Evolutionary conservation across 192 early-diverging fungal species (phyloP).

Genomic region (Entrophospora sp.): DNA sequence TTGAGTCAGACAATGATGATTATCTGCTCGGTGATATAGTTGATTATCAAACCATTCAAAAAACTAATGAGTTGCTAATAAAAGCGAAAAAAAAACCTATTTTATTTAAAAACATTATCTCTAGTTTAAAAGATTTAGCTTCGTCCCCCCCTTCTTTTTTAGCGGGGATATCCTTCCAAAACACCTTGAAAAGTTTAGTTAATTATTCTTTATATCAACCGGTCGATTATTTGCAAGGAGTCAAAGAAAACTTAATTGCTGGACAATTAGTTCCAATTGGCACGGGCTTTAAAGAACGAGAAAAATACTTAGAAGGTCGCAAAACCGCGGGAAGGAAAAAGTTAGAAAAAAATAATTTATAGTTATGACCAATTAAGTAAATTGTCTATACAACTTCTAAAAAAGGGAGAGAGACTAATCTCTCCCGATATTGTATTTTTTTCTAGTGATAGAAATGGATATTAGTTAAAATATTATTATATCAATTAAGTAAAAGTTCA

Average conservation of each 20-base stretch:
- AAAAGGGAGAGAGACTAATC: too few relatives aligned
- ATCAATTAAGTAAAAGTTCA: too few relatives aligned
- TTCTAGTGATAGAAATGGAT: too few relatives aligned
- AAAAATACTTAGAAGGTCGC: background rate
- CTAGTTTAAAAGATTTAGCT: slow-evolving; percentile 9
- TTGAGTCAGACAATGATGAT: background rate
- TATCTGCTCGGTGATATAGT: background rate
- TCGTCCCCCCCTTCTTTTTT: background rate
- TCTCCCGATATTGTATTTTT: too few relatives aligned
- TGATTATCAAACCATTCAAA: background rate
- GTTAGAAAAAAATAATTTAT: too few relatives aligned
- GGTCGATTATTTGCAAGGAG: background rate
- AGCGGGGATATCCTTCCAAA: slow-evolving; percentile 10
- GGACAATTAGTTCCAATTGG: background rate
- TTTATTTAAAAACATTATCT: slow-evolving; percentile 5
- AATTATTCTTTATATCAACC: background rate
- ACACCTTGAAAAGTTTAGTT: slow-evolving; percentile 13
- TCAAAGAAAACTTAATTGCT: slow-evolving; percentile 17
- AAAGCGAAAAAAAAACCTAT: background rate
- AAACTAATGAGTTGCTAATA: background rate
- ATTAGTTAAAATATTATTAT: too few relatives aligned
- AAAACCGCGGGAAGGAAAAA: too few relatives aligned
- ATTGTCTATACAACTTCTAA: too few relatives aligned
- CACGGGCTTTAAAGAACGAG: slow-evolving; percentile 1
- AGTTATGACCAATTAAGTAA: too few relatives aligned